Evolutionary conservation across 257 asterid species (phyloP), one percentile per base, ranked within the genome.

Genomic region (Nicotiana knightiana): DNA sequence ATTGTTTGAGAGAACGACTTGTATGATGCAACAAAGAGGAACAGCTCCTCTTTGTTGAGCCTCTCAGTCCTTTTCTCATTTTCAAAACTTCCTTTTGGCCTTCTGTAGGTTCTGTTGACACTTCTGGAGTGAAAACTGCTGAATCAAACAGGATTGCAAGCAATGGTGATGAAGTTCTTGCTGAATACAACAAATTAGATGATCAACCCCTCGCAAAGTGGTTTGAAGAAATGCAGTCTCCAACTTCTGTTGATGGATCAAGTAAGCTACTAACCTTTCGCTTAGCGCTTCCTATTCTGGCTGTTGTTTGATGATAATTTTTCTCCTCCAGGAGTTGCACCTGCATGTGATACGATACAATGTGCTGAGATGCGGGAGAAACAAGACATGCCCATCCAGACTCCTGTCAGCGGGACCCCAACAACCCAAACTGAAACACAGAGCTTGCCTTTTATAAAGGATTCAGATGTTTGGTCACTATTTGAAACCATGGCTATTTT

Each of bases 401-500:
- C 62, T 73, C 37, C 79, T 62, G 79, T 32, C 48, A 28, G 57
- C 51, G 63, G 64, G 67, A 17, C 0, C 18, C 55, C 62, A 13
- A 18, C 28, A 76, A 78, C 71, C 39, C 86, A 77, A 75, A 77
- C 67, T 55, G 91, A 80, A 63, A 73, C 58, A 55, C 89, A 81
- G 80, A 80, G 63, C 84, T 86, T 93, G 87, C 98, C 99, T 15
- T 95, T 92, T 78, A 87, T 82, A 77, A 93, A 90, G 85, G 90
- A 81, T 83, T 85, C 84, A 2, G 8, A 81, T 26, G 93, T 95
- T 55, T 95, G 99, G 98, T 81, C 87, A 82, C 85, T 92, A 1
- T 80, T 95, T 13, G 97, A 95, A 79, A 84, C 94, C 37, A 88
- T 92, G 97, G 97, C 90, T 57, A 91, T 85, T 70, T 95, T 95